Percentiles rank a stretch among this genome's conserved stretches.
Conservation (phyloP, 2,329 filamentous ascomycete species). For the Mycocentrospora acerina region DNA sequence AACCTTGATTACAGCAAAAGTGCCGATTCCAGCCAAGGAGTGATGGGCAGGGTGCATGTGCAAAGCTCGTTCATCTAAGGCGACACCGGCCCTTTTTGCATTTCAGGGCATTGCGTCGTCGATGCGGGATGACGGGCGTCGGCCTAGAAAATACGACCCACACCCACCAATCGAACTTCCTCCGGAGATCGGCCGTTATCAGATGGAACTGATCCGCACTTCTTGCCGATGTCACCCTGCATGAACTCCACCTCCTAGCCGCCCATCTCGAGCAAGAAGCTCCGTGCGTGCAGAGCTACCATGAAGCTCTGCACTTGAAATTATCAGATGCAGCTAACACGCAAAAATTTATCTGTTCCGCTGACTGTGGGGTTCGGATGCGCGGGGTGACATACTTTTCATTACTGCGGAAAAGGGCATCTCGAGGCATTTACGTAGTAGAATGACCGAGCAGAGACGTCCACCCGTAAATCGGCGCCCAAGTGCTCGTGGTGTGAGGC, state of each 20-base stretch:
- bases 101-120: neutral
- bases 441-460: slow-evolving; percentile 7
- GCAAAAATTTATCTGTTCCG: slow-evolving; percentile 34
- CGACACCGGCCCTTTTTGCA: no score
- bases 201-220: slow-evolving; percentile 28
- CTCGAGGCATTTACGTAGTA: no score
- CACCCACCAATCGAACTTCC: neutral
- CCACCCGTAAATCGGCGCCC: neutral
- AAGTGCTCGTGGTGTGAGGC: slow-evolving; percentile 1
- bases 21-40: no score
- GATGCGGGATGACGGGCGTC: neutral
- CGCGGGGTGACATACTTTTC: slow-evolving; percentile 10
- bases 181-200: slow-evolving; percentile 36
- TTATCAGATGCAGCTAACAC: slow-evolving; percentile 39
- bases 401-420: slow-evolving; percentile 22
- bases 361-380: slow-evolving; percentile 19
- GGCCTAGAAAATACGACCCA: slow-evolving; percentile 1
- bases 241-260: slow-evolving; percentile 9
- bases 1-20: no score
- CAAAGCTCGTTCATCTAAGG: no score
- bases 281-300: slow-evolving; percentile 14
- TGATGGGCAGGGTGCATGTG: no score
- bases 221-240: slow-evolving; percentile 25
- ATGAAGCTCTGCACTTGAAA: slow-evolving; percentile 12
- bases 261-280: slow-evolving; percentile 18